Conservation (phyloP, 2,329 filamentous ascomycete genomes). For the Diplodia corticola region DNA sequence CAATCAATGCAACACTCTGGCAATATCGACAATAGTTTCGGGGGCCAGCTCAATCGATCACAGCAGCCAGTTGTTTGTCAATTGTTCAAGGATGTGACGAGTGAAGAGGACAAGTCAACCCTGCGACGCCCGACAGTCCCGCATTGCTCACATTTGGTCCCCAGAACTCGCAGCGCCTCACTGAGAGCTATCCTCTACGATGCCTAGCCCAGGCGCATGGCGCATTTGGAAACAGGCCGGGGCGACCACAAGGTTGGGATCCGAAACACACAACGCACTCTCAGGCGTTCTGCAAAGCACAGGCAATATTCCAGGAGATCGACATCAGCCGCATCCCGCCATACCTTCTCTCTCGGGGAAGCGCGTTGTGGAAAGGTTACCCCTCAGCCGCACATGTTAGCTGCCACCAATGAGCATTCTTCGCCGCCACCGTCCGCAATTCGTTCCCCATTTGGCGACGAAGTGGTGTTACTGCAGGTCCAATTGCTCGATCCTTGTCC, state of each 20-base stretch:
- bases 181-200: background rate
- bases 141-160: background rate
- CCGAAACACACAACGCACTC: background rate
- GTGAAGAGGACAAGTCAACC: background rate
- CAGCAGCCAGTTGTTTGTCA: background rate
- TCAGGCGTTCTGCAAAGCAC: background rate
- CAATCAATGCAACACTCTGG: too few species aligned
- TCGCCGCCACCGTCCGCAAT: too few species aligned
- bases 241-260: background rate
- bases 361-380: background rate
- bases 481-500: background rate
- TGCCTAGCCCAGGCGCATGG: background rate
- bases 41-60: background rate
- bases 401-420: background rate
- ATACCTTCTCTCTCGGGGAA: background rate
- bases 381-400: background rate
- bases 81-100: background rate
- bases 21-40: background rate
- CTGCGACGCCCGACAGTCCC: background rate
- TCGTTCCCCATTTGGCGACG: background rate
- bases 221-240: background rate
- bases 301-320: background rate
- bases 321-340: background rate
- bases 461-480: background rate
- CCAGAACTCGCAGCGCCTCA: background rate